Base-by-base conservation (phyloP, 148 eudicot species). In the Nyssa sinensis region DNA sequence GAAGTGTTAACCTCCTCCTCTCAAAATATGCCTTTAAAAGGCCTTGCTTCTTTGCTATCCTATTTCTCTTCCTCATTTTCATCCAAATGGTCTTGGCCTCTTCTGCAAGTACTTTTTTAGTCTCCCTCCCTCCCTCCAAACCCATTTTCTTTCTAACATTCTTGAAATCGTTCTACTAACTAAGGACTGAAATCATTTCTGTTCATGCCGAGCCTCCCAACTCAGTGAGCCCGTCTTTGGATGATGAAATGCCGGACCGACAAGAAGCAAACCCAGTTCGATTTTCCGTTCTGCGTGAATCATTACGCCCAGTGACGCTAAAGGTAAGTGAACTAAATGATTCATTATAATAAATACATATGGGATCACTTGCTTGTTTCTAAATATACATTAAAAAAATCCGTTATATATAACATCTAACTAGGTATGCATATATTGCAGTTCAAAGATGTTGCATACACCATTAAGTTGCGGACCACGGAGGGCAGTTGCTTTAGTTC, bases 371-470 rank as follows among this genome's bases (percentile, higher is more conserved):
- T 37, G 5, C 44, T 37, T 37, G 5, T 3, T 3, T 9, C 4
- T 37, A 37, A 37, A 3, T 37, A 37, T 3, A 9, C 4, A 37
- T 37, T 37, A 3, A 37, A 37, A 37, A 37, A 37, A 3, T 37
- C 9, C 9, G 9, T 37, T 3, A 37, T 3, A 3, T 37, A 37
- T 37, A 3, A 3, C 44, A 9, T 37, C 44, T 37, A 3, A 37
- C 44, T 3, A 49, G 9, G 44, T 63, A 14, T 17, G 10, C 16
- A 17, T 62, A 3, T 21, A 13, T 62, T 79, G 69, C 86, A 93
- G 98, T 93, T 91, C 76, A 88, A 91, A 80, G 96, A 93, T 76
- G 85, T 93, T 11, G 77, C 90, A 1, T 93, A 93, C 78, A 57
- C 69, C 66, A 88, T 93, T 12, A 79, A 78, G 62, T 71, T 84